These are phyloP conservation scores for Alternaria infectoria DNA, from an alignment of 2,329 filamentous ascomycete species.

Conservation along the genomic window DNA sequence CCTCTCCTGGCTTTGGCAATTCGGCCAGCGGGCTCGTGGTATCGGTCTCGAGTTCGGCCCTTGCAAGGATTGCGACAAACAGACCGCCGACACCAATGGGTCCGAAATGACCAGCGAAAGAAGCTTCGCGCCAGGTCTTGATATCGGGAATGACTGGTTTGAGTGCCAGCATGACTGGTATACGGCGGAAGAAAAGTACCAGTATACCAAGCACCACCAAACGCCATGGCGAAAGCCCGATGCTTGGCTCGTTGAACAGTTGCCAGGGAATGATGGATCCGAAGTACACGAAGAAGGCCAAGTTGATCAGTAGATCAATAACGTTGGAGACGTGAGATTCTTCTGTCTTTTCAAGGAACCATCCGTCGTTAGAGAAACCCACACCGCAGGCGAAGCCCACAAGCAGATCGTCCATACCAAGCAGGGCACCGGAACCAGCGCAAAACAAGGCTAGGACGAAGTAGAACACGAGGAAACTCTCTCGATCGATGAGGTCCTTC, in stretches of 20 bases:
- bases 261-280: constrained; percentile 97
- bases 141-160: constrained; percentile 96
- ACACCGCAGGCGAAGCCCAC: constrained; percentile 95
- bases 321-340: constrained; percentile 99
- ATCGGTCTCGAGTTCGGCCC: constrained; percentile 85
- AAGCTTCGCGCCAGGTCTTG: constrained; percentile 95
- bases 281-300: constrained; percentile 98
- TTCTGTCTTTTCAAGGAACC: constrained; percentile 98
- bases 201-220: constrained; percentile 92
- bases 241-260: constrained; percentile 74
- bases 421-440: constrained; percentile 87
- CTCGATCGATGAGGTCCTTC: constrained; percentile 85
- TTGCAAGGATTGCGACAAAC: constrained; percentile 89
- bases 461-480: constrained; percentile 98
- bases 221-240: constrained; percentile 85
- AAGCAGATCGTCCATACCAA: constrained; percentile 91
- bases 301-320: constrained; percentile 94
- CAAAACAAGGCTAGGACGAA: constrained; percentile 96
- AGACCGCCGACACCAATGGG: constrained; percentile 97
- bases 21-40: constrained; percentile 74
- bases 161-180: constrained; percentile 89
- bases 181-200: constrained; percentile 93
- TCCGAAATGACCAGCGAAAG: constrained; percentile 97
- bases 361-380: constrained; percentile 99
- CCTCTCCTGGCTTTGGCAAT: constrained; percentile 58